Conservation (phyloP, 208 protist species). For the Trypanosoma brucei region DNA sequence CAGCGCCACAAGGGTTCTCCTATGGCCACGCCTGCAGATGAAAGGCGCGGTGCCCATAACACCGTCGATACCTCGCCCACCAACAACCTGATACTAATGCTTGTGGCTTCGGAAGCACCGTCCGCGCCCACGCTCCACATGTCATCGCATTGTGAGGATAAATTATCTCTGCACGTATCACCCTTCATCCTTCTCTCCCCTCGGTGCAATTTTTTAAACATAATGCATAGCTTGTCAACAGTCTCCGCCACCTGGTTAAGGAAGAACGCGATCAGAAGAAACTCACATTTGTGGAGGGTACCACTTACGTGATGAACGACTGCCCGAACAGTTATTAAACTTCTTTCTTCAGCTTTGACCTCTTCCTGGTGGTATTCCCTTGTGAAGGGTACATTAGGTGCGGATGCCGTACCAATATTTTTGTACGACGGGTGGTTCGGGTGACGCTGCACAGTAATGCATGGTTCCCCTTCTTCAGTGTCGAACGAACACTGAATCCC, state of each 20-base stretch:
- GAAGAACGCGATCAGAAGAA: slow-evolving; percentile 19
- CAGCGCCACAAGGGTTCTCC: slow-evolving; percentile 58
- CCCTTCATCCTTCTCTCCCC: background rate
- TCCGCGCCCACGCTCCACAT: background rate
- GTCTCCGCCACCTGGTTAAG: slow-evolving; percentile 19
- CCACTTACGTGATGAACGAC: slow-evolving; percentile 6
- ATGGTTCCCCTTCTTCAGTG: slow-evolving; percentile 14
- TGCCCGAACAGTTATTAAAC: slow-evolving; percentile 12
- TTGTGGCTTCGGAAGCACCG: background rate
- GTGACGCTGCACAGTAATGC: slow-evolving; percentile 15
- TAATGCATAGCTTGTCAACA: slow-evolving; percentile 11
- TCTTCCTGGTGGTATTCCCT: slow-evolving; percentile 16
- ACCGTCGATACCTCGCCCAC: slow-evolving; percentile 17
- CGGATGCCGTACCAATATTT: slow-evolving; percentile 1
- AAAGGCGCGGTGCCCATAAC: slow-evolving; percentile 54
- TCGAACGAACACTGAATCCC: slow-evolving; percentile 21
- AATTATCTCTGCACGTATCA: background rate
- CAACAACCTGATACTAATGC: slow-evolving; percentile 16
- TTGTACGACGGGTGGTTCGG: background rate
- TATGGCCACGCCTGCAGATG: slow-evolving; percentile 39
- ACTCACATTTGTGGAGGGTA: slow-evolving; percentile 20
- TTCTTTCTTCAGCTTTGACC: slow-evolving; percentile 6
- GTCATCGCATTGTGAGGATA: too few relatives aligned
- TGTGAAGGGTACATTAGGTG: slow-evolving; percentile 15
- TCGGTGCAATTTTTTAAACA: background rate